Conservation (phyloP, 345 rosid genomes). For the Reutealis trisperma region DNA sequence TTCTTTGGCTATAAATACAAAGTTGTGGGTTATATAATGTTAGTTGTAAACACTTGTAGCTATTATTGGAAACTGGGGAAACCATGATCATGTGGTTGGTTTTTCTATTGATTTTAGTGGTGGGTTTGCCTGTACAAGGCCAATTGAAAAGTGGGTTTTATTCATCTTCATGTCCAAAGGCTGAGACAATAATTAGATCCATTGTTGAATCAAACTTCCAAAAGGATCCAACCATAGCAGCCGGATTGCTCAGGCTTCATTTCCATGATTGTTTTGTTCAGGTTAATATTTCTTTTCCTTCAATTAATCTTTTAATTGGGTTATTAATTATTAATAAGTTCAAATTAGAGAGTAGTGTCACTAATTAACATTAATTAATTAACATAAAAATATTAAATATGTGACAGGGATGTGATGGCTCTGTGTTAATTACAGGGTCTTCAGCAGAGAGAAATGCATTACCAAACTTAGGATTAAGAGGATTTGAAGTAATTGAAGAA, state of each 20-base stretch:
- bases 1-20: not conserved
- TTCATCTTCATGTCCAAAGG: slow-evolving; percentile 58
- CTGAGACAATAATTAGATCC: slow-evolving; percentile 55
- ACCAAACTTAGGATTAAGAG: slow-evolving; percentile 35
- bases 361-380: too few species aligned
- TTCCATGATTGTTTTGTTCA: slow-evolving; percentile 78
- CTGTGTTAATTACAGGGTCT: slow-evolving; percentile 33
- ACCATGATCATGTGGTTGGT: slow-evolving; percentile 27
- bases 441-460: slow-evolving; percentile 36
- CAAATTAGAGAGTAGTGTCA: not conserved
- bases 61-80: not conserved
- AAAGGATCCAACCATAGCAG: slow-evolving; percentile 57
- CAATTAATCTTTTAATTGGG: not conserved
- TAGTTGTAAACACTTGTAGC: not conserved
- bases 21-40: not conserved
- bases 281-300: slow-evolving; percentile 23
- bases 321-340: too few species aligned
- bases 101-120: slow-evolving; percentile 13
- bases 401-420: slow-evolving; percentile 43
- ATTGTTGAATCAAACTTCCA: slow-evolving; percentile 58
- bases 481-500: slow-evolving; percentile 43
- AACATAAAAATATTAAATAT: not conserved
- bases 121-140: slow-evolving; percentile 28
- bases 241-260: slow-evolving; percentile 74
- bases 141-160: slow-evolving; percentile 57